These are phyloP conservation scores for Malassezia dermatis DNA, from an alignment of 1,284 basidiomycete species.

Conservation along the genomic window DNA sequence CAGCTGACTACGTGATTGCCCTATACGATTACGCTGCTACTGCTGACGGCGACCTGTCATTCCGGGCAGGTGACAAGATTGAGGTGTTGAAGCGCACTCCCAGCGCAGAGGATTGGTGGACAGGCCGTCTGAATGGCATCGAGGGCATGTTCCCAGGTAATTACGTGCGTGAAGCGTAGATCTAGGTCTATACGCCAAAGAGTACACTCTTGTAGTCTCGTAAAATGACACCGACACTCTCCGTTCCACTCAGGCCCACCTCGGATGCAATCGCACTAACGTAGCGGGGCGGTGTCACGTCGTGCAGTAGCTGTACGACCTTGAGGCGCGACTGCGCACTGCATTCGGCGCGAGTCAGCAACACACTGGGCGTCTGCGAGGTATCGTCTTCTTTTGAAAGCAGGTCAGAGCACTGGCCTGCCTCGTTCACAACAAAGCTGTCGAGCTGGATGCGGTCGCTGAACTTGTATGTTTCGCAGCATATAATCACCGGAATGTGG, in stretches of 20 bases:
- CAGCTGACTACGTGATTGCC: conserved; percentile 70
- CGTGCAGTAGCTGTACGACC: conserved; percentile 42
- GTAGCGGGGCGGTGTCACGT: conserved; percentile 43
- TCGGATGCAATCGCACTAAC: conserved; percentile 42
- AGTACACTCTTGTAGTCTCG: conserved; percentile 46
- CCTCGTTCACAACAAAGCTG: conserved; percentile 88
- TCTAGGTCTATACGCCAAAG: conserved; percentile 24
- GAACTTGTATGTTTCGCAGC: conserved; percentile 98
- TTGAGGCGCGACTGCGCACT: conserved; percentile 22
- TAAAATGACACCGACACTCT: conserved; percentile 44
- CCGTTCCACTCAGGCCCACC: conserved; percentile 42
- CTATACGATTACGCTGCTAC: conserved; percentile 82
- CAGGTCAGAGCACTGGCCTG: conserved; percentile 48
- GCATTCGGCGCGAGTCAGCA: conserved; percentile 28
- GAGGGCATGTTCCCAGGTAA: conserved; percentile 85
- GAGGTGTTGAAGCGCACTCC: conserved; percentile 76
- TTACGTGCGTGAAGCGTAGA: conserved; percentile 27
- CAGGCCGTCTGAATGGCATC: conserved; percentile 69
- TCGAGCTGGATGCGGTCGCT: conserved; percentile 86
- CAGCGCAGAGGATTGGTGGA: conserved; percentile 96
- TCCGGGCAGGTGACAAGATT: conserved; percentile 83
- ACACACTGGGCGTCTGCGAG: conserved; percentile 3
- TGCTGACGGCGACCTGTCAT: conserved; percentile 75
- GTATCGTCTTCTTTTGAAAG: conserved; percentile 18
- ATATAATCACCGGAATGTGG: conserved; percentile 84